These are phyloP conservation scores for Penicillium expansum DNA, from an alignment of 2,329 filamentous ascomycete genomes.

Conservation along the genomic window DNA sequence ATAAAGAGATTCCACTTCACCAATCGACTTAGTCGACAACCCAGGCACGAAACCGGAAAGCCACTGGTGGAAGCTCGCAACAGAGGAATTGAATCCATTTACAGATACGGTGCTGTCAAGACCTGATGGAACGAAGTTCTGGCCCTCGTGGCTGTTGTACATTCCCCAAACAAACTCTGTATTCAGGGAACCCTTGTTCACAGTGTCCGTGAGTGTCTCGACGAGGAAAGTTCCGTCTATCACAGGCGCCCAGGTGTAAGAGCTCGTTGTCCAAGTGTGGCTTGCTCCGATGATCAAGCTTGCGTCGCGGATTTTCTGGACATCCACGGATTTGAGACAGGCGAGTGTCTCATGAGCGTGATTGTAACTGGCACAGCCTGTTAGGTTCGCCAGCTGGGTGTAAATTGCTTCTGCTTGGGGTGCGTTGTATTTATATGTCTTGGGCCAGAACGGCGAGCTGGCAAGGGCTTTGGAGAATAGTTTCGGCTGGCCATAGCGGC, in stretches of 20 bases:
- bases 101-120: constrained; percentile 38
- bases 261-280: constrained; percentile 55
- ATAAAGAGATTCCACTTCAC: constrained; percentile 44
- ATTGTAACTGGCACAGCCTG: constrained; percentile 45
- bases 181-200: constrained; percentile 41
- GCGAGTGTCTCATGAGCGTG: constrained; percentile 42
- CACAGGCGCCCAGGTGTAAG: constrained; percentile 61
- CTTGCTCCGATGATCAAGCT: constrained; percentile 49
- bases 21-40: constrained; percentile 43
- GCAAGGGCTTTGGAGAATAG: constrained; percentile 53
- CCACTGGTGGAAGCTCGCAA: constrained; percentile 53
- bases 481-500: constrained; percentile 40
- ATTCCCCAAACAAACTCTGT: constrained; percentile 51
- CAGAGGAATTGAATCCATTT: constrained; percentile 52
- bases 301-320: constrained; percentile 55
- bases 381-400: constrained; percentile 45
- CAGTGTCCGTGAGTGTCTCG: constrained; percentile 47
- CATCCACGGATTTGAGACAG: constrained; percentile 56
- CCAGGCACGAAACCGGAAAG: constrained; percentile 54
- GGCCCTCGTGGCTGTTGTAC: constrained; percentile 63
- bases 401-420: constrained; percentile 54
- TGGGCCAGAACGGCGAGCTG: constrained; percentile 59
- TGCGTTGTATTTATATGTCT: constrained; percentile 54
- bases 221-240: constrained; percentile 56
- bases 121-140: constrained; percentile 58